A percentile compares a stretch with the other conserved stretches of the same genome.
phyloP scores from a whole-genome alignment of 768 basidiomycete species.

The Amanita fuliginea region DNA sequence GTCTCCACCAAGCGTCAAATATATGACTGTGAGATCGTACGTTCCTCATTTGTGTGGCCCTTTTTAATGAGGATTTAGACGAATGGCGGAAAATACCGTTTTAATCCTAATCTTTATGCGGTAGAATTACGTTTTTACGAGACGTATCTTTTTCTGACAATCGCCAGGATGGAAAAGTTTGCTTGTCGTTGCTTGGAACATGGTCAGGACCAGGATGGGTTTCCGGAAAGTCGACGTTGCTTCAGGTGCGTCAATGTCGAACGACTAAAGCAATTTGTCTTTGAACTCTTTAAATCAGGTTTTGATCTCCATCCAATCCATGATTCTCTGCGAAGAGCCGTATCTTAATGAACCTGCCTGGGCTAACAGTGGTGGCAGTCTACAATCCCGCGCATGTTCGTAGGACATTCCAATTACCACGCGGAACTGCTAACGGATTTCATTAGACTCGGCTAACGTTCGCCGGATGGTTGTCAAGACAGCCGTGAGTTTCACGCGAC shows the following conservation, averaged over 20 bases:
- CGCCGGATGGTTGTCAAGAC: conserved; percentile 87
- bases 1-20: conserved; percentile 61
- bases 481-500: conserved; percentile 42
- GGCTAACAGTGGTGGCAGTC: conserved; percentile 62
- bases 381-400: conserved; percentile 70
- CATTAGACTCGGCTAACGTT: conserved; percentile 79
- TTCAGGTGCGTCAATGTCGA: conserved; percentile 46
- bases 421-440: background rate
- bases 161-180: conserved; percentile 83
- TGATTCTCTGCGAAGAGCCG: conserved; percentile 93
- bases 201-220: conserved; percentile 95
- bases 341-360: conserved; percentile 91
- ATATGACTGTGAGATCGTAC: conserved; percentile 42
- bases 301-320: conserved; percentile 89
- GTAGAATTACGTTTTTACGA: conserved; percentile 27
- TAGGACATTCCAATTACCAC: conserved; percentile 1
- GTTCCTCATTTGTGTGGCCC: background rate
- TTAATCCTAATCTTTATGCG: conserved; percentile 93
- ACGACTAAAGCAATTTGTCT: background rate
- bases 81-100: conserved; percentile 78
- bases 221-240: conserved; percentile 76
- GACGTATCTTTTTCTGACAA: conserved; percentile 1
- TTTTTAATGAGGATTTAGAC: conserved; percentile 36
- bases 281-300: conserved; percentile 40
- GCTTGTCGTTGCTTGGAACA: conserved; percentile 82